Percentiles rank a stretch among this genome's conserved stretches.
These are phyloP conservation scores for Bipolaris oryzae DNA, from an alignment of 2,329 filamentous ascomycete species.

Conservation along the genomic window DNA sequence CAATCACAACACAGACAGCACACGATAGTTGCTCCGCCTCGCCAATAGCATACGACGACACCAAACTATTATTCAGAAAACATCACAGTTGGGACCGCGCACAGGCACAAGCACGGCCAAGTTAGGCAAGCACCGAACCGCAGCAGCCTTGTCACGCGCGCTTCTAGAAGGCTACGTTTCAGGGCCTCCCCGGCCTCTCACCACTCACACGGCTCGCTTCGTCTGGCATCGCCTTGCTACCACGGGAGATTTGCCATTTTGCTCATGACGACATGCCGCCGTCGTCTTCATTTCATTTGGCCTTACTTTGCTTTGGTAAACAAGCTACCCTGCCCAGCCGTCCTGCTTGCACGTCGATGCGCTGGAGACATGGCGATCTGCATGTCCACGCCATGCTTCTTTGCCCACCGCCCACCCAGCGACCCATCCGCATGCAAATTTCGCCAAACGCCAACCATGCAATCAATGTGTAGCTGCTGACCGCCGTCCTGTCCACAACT, in stretches of 20 bases:
- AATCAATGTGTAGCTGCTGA: conserved; percentile 21
- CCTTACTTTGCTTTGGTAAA: conserved; percentile 1
- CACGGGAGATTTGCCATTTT: conserved; percentile 22
- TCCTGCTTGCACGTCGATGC: conserved; percentile 8
- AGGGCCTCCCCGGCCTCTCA: conserved; percentile 12
- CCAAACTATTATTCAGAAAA: neutral
- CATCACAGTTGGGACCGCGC: conserved; percentile 5
- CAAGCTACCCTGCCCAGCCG: conserved; percentile 16
- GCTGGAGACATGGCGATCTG: conserved; percentile 12
- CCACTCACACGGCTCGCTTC: conserved; percentile 11
- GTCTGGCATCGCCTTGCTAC: conserved; percentile 9
- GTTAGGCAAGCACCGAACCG: conserved; percentile 6
- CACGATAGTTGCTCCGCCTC: too few species aligned
- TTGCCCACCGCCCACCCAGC: conserved; percentile 10
- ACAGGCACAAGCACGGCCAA: conserved; percentile 9
- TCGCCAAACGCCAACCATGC: conserved; percentile 45
- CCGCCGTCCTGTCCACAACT: conserved; percentile 4
- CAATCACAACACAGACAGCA: too few species aligned
- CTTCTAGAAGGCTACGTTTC: conserved; percentile 9
- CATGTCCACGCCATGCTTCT: conserved; percentile 18
- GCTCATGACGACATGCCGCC: conserved; percentile 27
- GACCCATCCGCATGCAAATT: conserved; percentile 28
- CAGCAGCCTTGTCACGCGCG: conserved; percentile 7
- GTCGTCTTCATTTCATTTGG: conserved; percentile 20
- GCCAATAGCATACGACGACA: too few species aligned